A percentile compares a stretch with the other conserved stretches of the same genome.
These are phyloP conservation scores for Hanseniaspora thailandica DNA, from an alignment of 805 yeast genomes.

Conservation along the genomic window DNA sequence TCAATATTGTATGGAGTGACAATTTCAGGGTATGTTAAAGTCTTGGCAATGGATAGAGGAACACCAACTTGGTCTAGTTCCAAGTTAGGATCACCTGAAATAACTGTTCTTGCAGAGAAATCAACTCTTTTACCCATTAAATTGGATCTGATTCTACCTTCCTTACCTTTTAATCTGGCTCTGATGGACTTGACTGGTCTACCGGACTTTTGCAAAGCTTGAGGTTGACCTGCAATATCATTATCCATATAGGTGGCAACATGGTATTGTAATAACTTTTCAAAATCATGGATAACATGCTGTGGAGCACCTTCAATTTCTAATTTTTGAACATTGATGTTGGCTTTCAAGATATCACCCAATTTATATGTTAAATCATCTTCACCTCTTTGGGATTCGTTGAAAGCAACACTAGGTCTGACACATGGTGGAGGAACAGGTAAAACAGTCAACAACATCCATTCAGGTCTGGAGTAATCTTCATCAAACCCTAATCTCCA, in stretches of 20 bases:
- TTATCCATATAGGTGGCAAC: slow-evolving; percentile 99
- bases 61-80: slow-evolving; percentile 99
- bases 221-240: slow-evolving; percentile 99
- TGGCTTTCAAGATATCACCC: slow-evolving; percentile 93
- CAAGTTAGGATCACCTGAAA: slow-evolving; percentile 97
- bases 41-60: slow-evolving; percentile 90
- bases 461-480: slow-evolving; percentile 96
- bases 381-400: slow-evolving; percentile 96
- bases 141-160: slow-evolving; percentile 97
- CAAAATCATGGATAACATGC: slow-evolving; percentile 93
- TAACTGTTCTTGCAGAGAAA: slow-evolving; percentile 96
- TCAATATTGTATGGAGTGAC: slow-evolving; percentile 97
- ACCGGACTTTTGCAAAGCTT: slow-evolving; percentile 95
- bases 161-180: slow-evolving; percentile 99
- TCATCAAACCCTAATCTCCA: slow-evolving; percentile 76
- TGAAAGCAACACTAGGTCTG: slow-evolving; percentile 94
- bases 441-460: slow-evolving; percentile 93
- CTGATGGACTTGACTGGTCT: slow-evolving; percentile 97
- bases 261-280: slow-evolving; percentile 87
- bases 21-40: slow-evolving; percentile 90
- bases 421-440: slow-evolving; percentile 99
- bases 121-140: slow-evolving; percentile 99
- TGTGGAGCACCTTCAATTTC: slow-evolving; percentile 99
- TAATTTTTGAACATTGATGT: slow-evolving; percentile 89
- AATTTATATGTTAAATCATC: slow-evolving; percentile 96